A percentile compares a stretch with the other conserved stretches of the same genome.
Conservation (phyloP, 495 filamentous ascomycete genomes). For the Filosporella fistucella region DNA sequence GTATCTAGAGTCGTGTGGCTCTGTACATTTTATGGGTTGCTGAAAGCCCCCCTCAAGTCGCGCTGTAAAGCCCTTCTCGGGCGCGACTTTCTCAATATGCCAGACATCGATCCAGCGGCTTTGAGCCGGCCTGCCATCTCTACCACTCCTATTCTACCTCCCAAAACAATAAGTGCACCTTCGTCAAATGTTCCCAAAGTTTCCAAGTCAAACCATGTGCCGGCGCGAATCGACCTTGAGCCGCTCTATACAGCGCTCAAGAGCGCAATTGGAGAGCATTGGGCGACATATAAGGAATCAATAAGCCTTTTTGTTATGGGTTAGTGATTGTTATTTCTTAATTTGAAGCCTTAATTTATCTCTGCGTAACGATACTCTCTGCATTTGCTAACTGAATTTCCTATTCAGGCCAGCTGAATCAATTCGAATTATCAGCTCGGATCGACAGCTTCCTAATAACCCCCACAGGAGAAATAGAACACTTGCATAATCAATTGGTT, state of each 20-base stretch:
- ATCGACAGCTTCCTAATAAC: slow-evolving; percentile 68
- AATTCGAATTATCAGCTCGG: slow-evolving; percentile 68
- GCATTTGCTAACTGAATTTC: slow-evolving; percentile 15
- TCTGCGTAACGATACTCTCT: slow-evolving; percentile 11
- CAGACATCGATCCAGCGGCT: slow-evolving; percentile 80
- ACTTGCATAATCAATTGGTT: slow-evolving; percentile 89
- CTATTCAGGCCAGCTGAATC: slow-evolving; percentile 22
- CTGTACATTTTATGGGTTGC: slow-evolving; percentile 14
- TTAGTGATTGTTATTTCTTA: slow-evolving; percentile 36
- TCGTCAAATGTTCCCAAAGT: slow-evolving; percentile 52
- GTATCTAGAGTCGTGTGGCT: slow-evolving; percentile 14
- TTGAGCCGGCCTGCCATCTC: slow-evolving; percentile 64
- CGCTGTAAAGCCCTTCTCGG: slow-evolving; percentile 14
- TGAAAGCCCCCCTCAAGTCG: slow-evolving; percentile 16
- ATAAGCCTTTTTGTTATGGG: slow-evolving; percentile 77
- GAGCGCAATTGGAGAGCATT: slow-evolving; percentile 74
- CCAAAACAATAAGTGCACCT: slow-evolving; percentile 56
- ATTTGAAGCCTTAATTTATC: neutral
- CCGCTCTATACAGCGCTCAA: slow-evolving; percentile 86
- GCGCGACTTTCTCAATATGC: slow-evolving; percentile 46
- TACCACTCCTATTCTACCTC: slow-evolving; percentile 53
- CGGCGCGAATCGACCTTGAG: slow-evolving; percentile 82
- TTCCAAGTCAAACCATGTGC: slow-evolving; percentile 61
- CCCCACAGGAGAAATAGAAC: slow-evolving; percentile 63
- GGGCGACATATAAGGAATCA: slow-evolving; percentile 83